phyloP scores from a whole-genome alignment of 306 rosid genomes.

The Trifolium dubium region DNA sequence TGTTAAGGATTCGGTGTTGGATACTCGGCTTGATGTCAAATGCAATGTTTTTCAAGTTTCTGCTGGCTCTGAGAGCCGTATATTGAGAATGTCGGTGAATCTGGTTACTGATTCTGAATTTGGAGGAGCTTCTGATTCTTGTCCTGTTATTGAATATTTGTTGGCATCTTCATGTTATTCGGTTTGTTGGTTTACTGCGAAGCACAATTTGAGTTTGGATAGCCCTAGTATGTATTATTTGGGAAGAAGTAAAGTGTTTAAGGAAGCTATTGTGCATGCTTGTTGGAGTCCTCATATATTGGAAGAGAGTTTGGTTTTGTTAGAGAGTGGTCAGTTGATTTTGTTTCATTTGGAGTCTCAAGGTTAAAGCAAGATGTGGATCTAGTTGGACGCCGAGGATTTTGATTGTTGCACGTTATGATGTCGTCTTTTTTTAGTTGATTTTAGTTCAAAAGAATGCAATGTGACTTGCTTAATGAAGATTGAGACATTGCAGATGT shows the following conservation, averaged over 20 bases:
- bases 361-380: constrained; percentile 45
- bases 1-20: constrained; percentile 31
- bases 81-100: constrained; percentile 52
- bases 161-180: constrained; percentile 55
- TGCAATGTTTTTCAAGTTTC: constrained; percentile 38
- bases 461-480: constrained; percentile 56
- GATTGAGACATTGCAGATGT: constrained; percentile 52
- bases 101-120: constrained; percentile 30
- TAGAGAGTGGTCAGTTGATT: constrained; percentile 61
- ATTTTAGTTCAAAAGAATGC: constrained; percentile 52
- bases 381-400: constrained; percentile 73
- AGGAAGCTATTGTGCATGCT: constrained; percentile 57
- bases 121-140: constrained; percentile 22
- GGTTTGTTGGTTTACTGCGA: constrained; percentile 62
- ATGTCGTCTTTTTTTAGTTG: constrained; percentile 66
- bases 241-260: constrained; percentile 55
- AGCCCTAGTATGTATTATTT: constrained; percentile 41
- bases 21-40: constrained; percentile 18
- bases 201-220: constrained; percentile 24
- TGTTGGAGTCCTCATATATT: constrained; percentile 70
- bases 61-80: constrained; percentile 40
- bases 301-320: constrained; percentile 62
- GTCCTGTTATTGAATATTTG: constrained; percentile 55
- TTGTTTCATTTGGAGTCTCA: constrained; percentile 65
- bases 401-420: constrained; percentile 61